Base-by-base conservation (phyloP, 768 basidiomycete species). In the Boletus sensibilis region DNA sequence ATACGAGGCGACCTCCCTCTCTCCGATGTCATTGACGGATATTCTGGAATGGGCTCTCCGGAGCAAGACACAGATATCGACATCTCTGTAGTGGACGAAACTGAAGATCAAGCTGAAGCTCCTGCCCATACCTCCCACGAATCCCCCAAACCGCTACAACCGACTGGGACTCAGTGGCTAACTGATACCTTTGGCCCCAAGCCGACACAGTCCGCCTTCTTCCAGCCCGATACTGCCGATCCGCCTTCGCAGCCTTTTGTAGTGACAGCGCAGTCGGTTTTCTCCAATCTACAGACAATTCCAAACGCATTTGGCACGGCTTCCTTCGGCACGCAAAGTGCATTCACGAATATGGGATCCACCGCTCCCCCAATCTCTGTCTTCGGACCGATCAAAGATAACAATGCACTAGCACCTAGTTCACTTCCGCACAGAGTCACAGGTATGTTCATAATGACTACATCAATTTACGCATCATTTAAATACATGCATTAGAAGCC, bases 11-110 rank as follows among this genome's bases (percentile, higher is more conserved):
- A 78, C 20, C 70, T 90, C 45, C 72, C 75, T 23, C 76, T 84
- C 35, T 75, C 81, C 0, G 82, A 90, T 55, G 77, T 92, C 58
- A 88, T 92, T 50, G 89, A 92, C 60, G 90, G 88, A 65, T 77
- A 42, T 73, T 78, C 40, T 25, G 53, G 62, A 37, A 54, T 35
- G 35, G 66, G 63, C 10, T 63, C 68, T 20, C 74, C 70, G 18
- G 57, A 60, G 20, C 62, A 67, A 48, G 59, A 58, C 4, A 52
- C 59, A 14, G 74, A 72, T 42, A 55, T 66, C 16, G 72, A 68
- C 38, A 64, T 64, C 31, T 60, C 59, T 10, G 56, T 59, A 5
- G 49, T 48, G 44, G 60, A 72, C 5, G 63, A 61, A 54, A 63
- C 59, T n/a, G 64, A 66, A 27, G 58, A 56, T 38, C 59, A 56